Base-by-base conservation (phyloP, 1,284 basidiomycete species). In the Butyriboletus appendiculatus region DNA sequence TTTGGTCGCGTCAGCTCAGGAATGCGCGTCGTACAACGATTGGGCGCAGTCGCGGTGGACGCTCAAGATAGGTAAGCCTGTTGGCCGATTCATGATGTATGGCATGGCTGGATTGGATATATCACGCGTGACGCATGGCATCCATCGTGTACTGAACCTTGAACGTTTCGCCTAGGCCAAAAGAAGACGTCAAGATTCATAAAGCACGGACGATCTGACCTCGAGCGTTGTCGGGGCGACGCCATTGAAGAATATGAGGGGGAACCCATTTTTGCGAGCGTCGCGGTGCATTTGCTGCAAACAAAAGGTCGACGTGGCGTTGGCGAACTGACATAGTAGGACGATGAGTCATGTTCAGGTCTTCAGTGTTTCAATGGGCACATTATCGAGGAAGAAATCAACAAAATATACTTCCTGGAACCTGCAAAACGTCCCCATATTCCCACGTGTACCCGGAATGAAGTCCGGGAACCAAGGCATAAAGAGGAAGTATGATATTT, bases 1-100 rank as follows among this genome's bases (percentile, higher is more conserved):
- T 96, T 96, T 67, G 94, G 94, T 5, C 85, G 94, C 12, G 91
- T 96, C 14, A 86, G 81, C 66, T 79, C 84, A 20, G 94, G 94
- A 2, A 95, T 96, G 86, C 79, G 90, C 45, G 93, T 95, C 9
- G 79, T 94, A 18, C 90, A 94, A 66, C 77, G 92, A 35, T 70
- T 94, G 34, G 92, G 91, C 20, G 82, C 90, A 3, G 91, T 94
- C 5, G 87, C 80, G 1, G 86, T 87, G 9, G 90, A 94, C 66
- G 78, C 78, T 12, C 88, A 93, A 60, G 92, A 94, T 66, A 78
- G 81, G 91, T 89, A 52, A 48, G 86, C 72, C 28, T 37, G 47
- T 52, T 37, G 32, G 28, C 7, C 11, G 18, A 22, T n/a, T 14
- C 12, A 24, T 2, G 39, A 30, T 12, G 18, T 10, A 4, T 20